phyloP scores from a whole-genome alignment of 2,329 filamentous ascomycete genomes.

The Sarocladium brachiariae region DNA sequence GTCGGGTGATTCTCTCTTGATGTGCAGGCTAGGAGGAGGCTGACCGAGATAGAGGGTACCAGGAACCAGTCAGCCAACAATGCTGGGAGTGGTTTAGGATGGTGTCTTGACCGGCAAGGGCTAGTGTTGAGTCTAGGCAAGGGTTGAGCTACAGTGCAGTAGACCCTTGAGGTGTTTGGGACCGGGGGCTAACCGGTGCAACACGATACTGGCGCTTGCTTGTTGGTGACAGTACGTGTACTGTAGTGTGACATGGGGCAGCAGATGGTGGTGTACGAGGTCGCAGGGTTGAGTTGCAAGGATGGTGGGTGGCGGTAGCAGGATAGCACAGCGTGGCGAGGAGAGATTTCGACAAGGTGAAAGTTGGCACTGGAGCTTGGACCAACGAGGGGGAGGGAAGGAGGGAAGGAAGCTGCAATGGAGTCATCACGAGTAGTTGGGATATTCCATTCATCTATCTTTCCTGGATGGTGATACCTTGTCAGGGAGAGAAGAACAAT shows the following conservation, averaged over 20 bases:
- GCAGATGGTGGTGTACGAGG: not conserved
- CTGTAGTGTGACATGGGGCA: not conserved
- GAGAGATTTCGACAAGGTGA: too few species aligned
- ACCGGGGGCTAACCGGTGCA: not conserved
- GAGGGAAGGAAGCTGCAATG: not conserved
- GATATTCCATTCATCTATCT: too few species aligned
- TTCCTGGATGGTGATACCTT: too few species aligned
- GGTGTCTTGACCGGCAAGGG: not conserved
- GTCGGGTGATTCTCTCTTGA: not conserved
- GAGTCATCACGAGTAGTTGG: not conserved
- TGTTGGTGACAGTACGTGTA: too few species aligned
- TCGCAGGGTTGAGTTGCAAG: not conserved
- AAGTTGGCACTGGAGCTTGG: too few species aligned
- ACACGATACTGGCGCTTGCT: too few species aligned
- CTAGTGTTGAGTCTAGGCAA: slow-evolving; percentile 5
- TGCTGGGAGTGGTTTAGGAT: not conserved
- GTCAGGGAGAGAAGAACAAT: too few species aligned
- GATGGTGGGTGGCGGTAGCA: not conserved
- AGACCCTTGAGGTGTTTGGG: not conserved
- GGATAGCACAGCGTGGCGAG: not conserved
- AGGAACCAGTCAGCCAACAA: not conserved
- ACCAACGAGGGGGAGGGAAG: too few species aligned
- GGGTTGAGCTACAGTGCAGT: too few species aligned
- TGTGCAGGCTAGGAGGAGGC: too few species aligned
- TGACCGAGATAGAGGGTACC: not conserved